Conservation (phyloP, 805 yeast genomes). For the Zygosaccharomyces rouxii region DNA sequence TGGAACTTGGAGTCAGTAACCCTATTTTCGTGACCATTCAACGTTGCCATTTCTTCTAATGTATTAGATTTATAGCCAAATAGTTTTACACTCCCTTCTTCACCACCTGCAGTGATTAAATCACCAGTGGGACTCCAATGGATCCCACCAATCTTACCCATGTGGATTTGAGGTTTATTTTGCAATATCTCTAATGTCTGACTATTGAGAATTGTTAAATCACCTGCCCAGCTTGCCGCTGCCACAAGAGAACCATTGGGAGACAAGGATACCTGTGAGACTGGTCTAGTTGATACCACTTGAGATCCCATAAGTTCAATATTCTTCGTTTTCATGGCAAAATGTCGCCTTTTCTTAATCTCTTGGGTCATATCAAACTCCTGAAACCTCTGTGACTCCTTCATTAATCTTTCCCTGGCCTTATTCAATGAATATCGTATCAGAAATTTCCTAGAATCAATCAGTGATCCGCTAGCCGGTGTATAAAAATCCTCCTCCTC, state of each 20-base stretch:
- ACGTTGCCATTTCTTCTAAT: conserved; percentile 22
- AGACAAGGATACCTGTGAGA: conserved; percentile 52
- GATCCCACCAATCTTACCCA: conserved; percentile 65
- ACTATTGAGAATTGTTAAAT: conserved; percentile 46
- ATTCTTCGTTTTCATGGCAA: conserved; percentile 34
- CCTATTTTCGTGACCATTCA: conserved; percentile 49
- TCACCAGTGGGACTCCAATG: conserved; percentile 51
- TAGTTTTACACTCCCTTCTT: conserved; percentile 40
- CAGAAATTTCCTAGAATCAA: conserved; percentile 48
- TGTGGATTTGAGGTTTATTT: conserved; percentile 31
- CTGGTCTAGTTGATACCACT: conserved; percentile 62
- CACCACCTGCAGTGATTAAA: conserved; percentile 42
- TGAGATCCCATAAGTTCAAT: conserved; percentile 62
- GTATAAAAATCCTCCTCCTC: conserved; percentile 82
- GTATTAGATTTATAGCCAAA: conserved; percentile 30
- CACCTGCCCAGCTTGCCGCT: conserved; percentile 84
- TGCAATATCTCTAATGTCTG: conserved; percentile 34
- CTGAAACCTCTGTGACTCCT: conserved; percentile 32
- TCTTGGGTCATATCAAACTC: conserved; percentile 39
- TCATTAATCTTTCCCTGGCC: conserved; percentile 42
- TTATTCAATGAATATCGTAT: conserved; percentile 47
- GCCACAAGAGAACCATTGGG: conserved; percentile 42
- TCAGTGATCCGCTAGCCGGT: conserved; percentile 59
- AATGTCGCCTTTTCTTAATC: conserved; percentile 44
- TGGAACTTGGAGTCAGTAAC: conserved; percentile 61